These are phyloP conservation scores for Trichoderma sp. DNA, from an alignment of 2,329 filamentous ascomycete genomes.

Conservation along the genomic window DNA sequence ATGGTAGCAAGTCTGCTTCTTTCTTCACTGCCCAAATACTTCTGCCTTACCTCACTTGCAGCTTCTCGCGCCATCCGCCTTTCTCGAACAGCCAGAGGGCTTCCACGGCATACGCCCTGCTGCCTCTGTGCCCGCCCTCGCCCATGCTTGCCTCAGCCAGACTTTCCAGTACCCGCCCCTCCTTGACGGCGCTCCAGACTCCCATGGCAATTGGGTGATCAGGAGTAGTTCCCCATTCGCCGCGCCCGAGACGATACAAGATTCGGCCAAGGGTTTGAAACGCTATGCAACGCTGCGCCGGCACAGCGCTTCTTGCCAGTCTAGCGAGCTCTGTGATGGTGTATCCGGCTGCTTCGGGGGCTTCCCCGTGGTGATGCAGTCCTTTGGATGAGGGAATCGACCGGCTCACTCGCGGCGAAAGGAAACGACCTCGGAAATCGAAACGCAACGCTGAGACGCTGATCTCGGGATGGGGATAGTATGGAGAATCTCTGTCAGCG, in stretches of 20 bases:
- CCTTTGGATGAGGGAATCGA: slow-evolving; percentile 73
- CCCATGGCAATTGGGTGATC: slow-evolving; percentile 66
- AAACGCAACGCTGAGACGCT: slow-evolving; percentile 78
- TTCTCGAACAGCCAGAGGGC: slow-evolving; percentile 79
- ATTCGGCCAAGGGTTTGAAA: slow-evolving; percentile 88
- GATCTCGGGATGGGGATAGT: slow-evolving; percentile 75
- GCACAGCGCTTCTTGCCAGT: slow-evolving; percentile 74
- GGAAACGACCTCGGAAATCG: slow-evolving; percentile 75
- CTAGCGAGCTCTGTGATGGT: slow-evolving; percentile 83
- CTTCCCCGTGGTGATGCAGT: slow-evolving; percentile 88
- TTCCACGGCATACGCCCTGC: slow-evolving; percentile 80
- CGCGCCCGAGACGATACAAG: slow-evolving; percentile 75
- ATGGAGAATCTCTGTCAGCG: slow-evolving; percentile 69
- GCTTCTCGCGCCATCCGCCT: slow-evolving; percentile 66
- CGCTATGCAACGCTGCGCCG: slow-evolving; percentile 84
- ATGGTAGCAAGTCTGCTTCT: neutral
- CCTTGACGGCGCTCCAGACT: slow-evolving; percentile 76
- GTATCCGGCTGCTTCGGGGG: slow-evolving; percentile 91
- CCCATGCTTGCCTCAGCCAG: slow-evolving; percentile 72
- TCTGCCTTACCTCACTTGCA: slow-evolving; percentile 49
- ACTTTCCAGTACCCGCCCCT: slow-evolving; percentile 72
- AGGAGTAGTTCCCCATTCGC: slow-evolving; percentile 59
- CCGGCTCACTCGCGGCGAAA: slow-evolving; percentile 73
- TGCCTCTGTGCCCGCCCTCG: slow-evolving; percentile 70
- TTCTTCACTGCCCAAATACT: neutral